Conservation (phyloP, 805 yeast species). For the Yarrowia hollandica region DNA sequence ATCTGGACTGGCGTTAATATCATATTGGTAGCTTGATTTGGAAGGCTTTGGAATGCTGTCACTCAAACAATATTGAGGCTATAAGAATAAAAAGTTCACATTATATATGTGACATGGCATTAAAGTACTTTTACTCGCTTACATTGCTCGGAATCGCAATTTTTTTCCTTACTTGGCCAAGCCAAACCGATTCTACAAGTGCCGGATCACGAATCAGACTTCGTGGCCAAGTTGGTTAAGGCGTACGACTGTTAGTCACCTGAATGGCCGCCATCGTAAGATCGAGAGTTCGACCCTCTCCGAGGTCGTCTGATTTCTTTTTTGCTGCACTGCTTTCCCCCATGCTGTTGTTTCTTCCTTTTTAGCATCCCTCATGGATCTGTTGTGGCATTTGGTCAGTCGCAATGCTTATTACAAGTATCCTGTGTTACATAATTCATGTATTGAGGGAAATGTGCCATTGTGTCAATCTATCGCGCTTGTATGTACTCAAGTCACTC, state of each 20-base stretch:
- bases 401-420: background rate
- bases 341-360: background rate
- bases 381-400: background rate
- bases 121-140: too few species aligned
- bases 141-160: too few species aligned
- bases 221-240: conserved; percentile 28
- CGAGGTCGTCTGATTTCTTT: conserved; percentile 25
- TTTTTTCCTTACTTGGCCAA: background rate
- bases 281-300: conserved; percentile 28
- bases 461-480: too few species aligned
- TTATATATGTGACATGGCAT: too few species aligned
- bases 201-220: conserved; percentile 22
- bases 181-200: background rate
- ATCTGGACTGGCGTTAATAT: too few species aligned
- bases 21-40: too few species aligned
- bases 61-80: too few species aligned
- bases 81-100: too few species aligned
- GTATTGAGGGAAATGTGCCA: too few species aligned
- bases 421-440: too few species aligned
- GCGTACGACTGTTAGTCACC: conserved; percentile 24
- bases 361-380: background rate
- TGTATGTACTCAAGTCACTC: too few species aligned
- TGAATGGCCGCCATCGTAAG: conserved; percentile 18
- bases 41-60: too few species aligned
- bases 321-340: background rate